Base-by-base conservation (phyloP, 257 asterid species). In the Apocynum venetum region DNA sequence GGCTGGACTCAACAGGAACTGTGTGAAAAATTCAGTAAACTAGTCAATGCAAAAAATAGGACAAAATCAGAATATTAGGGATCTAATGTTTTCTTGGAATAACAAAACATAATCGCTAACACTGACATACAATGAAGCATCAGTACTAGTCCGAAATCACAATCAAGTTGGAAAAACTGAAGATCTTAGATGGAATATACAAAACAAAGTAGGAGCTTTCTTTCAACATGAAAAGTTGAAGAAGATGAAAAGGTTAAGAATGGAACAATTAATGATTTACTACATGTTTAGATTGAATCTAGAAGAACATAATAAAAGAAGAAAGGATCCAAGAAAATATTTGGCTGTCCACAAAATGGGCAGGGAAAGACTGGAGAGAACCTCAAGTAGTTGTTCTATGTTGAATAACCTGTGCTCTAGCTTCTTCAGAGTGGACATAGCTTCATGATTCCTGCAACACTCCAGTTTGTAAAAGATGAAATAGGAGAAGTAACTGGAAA, bases 381-480 rank as follows among this genome's bases (percentile, higher is more conserved):
- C 36, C 36, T 13, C n/a, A n/a, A 36, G 1, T 17, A 44, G n/a
- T 7, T 43, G n/a, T 38, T 38, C n/a, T 13, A 25, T 25, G 31
- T 25, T 25, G 31, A 25, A 25, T 25, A 35, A 81, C 87, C 89
- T 72, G 13, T 31, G 19, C 31, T 72, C 59, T 64, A 64, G 82
- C 78, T 48, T 60, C 43, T 65, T 49, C 80, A 68, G 85, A 78
- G 31, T 2, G 64, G 10, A 79, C 36, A 56, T 53, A 25, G 67
- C 35, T 47, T 12, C 56, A 57, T 51, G 44, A 87, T 38, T 77
- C 80, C 84, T 46, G 31, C 53, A 67, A 82, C 43, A 66, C 79
- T 84, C 90, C 88, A 84, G 48, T 59, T 51, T 4, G 84, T 83
- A 80, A 76, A 78, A 17, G 6, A 1, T 64, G 71, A 40, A 49